Evolutionary conservation across 129 eudicot genomes (phyloP), one percentile per base, ranked within the genome.

Genomic region (Chrysanthemum seticuspe): DNA sequence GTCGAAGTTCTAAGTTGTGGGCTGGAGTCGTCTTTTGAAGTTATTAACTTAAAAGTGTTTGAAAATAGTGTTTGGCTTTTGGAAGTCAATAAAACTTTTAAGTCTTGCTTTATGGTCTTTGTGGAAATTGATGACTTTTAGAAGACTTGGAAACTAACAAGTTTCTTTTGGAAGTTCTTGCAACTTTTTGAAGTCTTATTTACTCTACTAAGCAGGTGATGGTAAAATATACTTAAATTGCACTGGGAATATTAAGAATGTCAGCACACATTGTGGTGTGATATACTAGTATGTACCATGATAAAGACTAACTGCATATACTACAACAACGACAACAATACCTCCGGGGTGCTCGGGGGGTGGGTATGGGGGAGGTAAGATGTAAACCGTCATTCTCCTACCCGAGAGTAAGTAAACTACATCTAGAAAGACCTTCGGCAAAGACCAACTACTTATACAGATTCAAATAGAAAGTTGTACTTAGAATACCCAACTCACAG

Each of bases 121-220:
- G 8, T 21, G 13, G 56, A 57, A 72, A 44, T 12, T 71, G 44
- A 23, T 36, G 50, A 29, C 36, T 49, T 62, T 49, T 62, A 9
- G 36, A 34, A 54, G 10, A 29, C 59, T 34, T 34, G 59, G 76
- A 60, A 72, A 48, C 14, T 60, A 14, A 40, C 45, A 60, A 19
- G 14, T 60, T 23, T 60, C n/a, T 10, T 60, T 29, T 23, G 65
- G 65, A 60, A 60, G 65, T 60, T 12, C 11, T 59, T 8, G 4
- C 5, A 5, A 21, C 40, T 25, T 60, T 23, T 23, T 6, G 45
- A 40, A 40, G 45, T 40, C 10, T 40, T 40, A 6, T 40, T 19
- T 19, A 19, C 21, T 19, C 10, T 58, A 18, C 31, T 19, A 62
- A 27, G 6, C 48, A 27, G 27, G 15, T 61, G 36, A 3, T 29